Conservation (phyloP, 768 basidiomycete species). For the Trametes elegans region DNA sequence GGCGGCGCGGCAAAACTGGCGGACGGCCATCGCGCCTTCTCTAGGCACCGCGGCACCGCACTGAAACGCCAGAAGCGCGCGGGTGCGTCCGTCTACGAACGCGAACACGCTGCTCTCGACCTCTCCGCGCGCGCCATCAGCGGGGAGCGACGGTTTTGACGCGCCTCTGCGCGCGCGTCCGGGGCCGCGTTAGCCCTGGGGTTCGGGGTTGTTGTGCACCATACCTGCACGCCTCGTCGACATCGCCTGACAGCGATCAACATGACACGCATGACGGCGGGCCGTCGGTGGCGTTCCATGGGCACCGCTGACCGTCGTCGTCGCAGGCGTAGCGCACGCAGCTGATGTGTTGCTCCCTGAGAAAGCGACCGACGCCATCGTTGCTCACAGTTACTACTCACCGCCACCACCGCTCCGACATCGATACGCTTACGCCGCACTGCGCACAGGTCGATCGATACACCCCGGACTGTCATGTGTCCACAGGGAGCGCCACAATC, state of each 20-base stretch:
- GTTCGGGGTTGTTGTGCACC: too few species aligned
- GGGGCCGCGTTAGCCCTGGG: too few species aligned
- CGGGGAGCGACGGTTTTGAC: not conserved
- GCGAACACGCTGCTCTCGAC: constrained; percentile 1
- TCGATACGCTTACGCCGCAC: too few species aligned
- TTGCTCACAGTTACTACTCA: too few species aligned
- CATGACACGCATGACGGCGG: too few species aligned
- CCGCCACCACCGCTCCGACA: too few species aligned
- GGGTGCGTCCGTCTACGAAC: too few species aligned
- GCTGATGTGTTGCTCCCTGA: too few species aligned
- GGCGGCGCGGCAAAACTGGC: not conserved
- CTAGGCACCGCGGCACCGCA: not conserved
- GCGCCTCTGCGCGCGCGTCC: too few species aligned
- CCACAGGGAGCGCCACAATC: constrained; percentile 3
- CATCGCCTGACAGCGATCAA: not conserved
- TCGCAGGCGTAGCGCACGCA: too few species aligned
- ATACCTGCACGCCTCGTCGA: not conserved
- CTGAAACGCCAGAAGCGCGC: too few species aligned
- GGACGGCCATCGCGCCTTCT: not conserved
- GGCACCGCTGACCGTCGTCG: not conserved
- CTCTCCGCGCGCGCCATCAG: not conserved
- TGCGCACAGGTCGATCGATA: not conserved
- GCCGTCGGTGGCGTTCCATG: constrained; percentile 4
- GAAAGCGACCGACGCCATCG: too few species aligned
- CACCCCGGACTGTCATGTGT: not conserved